A percentile compares a stretch with the other conserved stretches of the same genome.
phyloP scores from a whole-genome alignment of 441 rosid species.

The Melastoma candidum region DNA sequence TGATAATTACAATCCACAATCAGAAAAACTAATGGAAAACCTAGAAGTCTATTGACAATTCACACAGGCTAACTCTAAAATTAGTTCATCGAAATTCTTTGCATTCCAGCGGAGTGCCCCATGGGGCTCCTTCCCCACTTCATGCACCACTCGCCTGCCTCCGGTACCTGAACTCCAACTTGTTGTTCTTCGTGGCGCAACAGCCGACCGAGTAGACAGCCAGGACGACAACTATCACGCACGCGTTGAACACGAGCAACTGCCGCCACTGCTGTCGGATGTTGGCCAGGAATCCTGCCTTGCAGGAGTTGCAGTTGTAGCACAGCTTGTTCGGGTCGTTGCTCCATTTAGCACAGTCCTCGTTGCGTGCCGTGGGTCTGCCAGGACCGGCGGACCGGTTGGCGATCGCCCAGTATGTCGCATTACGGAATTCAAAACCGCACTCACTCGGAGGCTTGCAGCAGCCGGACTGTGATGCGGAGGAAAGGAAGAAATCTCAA shows the following conservation, averaged over 20 bases:
- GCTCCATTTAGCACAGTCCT: slow-evolving; percentile 52
- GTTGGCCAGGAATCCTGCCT: slow-evolving; percentile 43
- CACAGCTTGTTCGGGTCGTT: slow-evolving; percentile 48
- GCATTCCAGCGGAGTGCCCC: too few species aligned
- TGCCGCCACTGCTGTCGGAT: slow-evolving; percentile 38
- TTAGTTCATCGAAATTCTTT: too few species aligned
- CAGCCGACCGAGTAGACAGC: slow-evolving; percentile 30
- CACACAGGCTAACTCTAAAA: too few species aligned
- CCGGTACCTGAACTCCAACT: too few species aligned
- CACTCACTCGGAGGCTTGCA: slow-evolving; percentile 64
- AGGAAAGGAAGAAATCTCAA: too few species aligned
- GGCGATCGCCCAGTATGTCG: slow-evolving; percentile 36
- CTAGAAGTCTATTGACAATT: too few species aligned
- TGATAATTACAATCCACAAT: too few species aligned
- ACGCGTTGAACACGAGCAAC: slow-evolving; percentile 25
- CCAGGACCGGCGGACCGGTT: slow-evolving; percentile 5
- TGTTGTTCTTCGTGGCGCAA: not conserved
- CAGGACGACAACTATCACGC: slow-evolving; percentile 25
- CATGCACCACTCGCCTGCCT: too few species aligned
- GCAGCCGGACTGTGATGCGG: slow-evolving; percentile 41
- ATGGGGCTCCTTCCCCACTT: too few species aligned
- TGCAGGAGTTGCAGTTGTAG: slow-evolving; percentile 56
- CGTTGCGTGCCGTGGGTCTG: slow-evolving; percentile 14
- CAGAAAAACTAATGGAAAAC: too few species aligned
- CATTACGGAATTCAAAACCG: slow-evolving; percentile 38